phyloP scores from a whole-genome alignment of 371 early-diverging fungal species.

The Nematocida sp. region DNA sequence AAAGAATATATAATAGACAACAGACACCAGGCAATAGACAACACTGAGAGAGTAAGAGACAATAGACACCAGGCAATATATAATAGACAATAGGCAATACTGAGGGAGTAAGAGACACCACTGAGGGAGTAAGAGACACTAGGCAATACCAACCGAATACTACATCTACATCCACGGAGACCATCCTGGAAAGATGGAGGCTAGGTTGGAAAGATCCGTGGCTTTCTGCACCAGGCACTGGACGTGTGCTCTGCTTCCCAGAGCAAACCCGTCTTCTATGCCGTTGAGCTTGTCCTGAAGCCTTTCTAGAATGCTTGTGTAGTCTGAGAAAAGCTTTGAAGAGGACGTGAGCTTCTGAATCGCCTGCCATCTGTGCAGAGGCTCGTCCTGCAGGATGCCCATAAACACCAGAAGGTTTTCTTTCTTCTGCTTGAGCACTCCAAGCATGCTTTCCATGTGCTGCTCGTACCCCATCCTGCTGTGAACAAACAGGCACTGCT shows the following conservation, averaged over 20 bases:
- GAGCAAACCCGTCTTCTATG: slow-evolving; percentile 38
- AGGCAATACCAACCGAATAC: too few species aligned
- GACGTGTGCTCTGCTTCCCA: slow-evolving; percentile 37
- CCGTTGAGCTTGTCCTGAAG: slow-evolving; percentile 45
- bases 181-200: slow-evolving; percentile 45
- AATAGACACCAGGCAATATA: too few species aligned
- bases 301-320: slow-evolving; percentile 22
- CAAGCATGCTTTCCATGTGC: slow-evolving; percentile 13
- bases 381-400: slow-evolving; percentile 30
- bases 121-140: too few species aligned
- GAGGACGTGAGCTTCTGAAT: slow-evolving; percentile 2
- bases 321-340: slow-evolving; percentile 28
- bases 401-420: slow-evolving; percentile 40
- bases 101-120: too few species aligned
- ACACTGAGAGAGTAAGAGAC: too few species aligned
- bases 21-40: too few species aligned
- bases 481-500: not conserved
- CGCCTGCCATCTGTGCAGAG: slow-evolving; percentile 26
- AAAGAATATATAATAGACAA: too few species aligned
- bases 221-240: slow-evolving; percentile 43
- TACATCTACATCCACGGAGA: slow-evolving; percentile 47
- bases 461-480: not conserved
- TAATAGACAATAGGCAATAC: too few species aligned
- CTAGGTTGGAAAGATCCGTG: slow-evolving; percentile 33
- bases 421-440: slow-evolving; percentile 18